A percentile compares a stretch with the other conserved stretches of the same genome.
Conservation (phyloP, 2,329 filamentous ascomycete species). For the Teratosphaeria gauchensis region DNA sequence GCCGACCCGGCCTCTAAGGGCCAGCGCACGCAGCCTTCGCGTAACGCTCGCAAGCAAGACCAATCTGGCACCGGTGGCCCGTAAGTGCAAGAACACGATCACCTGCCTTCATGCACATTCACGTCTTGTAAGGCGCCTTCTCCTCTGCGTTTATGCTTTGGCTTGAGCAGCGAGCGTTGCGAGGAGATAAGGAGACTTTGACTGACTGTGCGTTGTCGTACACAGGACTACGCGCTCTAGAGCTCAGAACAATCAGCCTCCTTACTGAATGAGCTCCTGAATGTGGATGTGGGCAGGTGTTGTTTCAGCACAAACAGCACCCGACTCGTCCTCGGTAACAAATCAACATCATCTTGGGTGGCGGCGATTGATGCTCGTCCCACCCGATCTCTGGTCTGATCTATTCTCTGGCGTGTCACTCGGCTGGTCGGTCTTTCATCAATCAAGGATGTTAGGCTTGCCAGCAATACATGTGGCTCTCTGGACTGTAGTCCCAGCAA, state of each 20-base stretch:
- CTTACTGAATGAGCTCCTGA: slow-evolving; percentile 40
- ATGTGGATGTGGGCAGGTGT: slow-evolving; percentile 26
- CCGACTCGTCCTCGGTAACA: slow-evolving; percentile 15
- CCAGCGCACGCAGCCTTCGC: slow-evolving; percentile 50
- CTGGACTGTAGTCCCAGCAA: background rate
- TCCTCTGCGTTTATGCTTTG: slow-evolving; percentile 60
- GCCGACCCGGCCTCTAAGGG: slow-evolving; percentile 59
- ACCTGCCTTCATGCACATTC: slow-evolving; percentile 19
- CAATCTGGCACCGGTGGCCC: slow-evolving; percentile 49
- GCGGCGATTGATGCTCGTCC: slow-evolving; percentile 9
- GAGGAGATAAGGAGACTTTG: slow-evolving; percentile 45
- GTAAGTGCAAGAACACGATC: slow-evolving; percentile 49
- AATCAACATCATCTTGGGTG: slow-evolving; percentile 8
- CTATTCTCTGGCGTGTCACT: slow-evolving; percentile 9
- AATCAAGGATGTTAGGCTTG: background rate
- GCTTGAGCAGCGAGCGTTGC: slow-evolving; percentile 50
- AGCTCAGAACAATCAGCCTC: slow-evolving; percentile 41
- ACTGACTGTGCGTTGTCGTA: slow-evolving; percentile 31
- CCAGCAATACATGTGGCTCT: background rate
- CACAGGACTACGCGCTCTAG: slow-evolving; percentile 44
- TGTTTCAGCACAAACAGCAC: slow-evolving; percentile 25
- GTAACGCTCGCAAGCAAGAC: slow-evolving; percentile 48
- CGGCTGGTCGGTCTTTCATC: slow-evolving; percentile 8
- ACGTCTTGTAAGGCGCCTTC: slow-evolving; percentile 71
- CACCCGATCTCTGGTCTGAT: background rate